Evolutionary conservation across 768 basidiomycete genomes (phyloP), one percentile per base, ranked within the genome.

Genomic region (Boletus barrowsii): DNA sequence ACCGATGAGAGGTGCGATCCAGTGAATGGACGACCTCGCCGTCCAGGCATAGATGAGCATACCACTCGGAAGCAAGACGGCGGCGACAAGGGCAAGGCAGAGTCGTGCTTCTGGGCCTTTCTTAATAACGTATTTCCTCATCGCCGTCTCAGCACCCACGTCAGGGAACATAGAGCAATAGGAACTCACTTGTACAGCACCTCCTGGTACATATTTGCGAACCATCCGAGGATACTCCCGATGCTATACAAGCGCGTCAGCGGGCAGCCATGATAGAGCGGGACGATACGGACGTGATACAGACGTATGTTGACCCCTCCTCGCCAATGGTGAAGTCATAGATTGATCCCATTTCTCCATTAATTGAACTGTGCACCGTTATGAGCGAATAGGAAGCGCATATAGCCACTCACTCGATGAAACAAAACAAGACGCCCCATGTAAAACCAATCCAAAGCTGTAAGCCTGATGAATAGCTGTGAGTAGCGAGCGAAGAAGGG

Each of bases 21-120:
- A 90, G 51, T 76, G 79, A 3, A 88, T 73, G 14, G 58, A 61
- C 0, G 76, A 52, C 55, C 74, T 80, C 13, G 83, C 79, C 4
- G 84, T 82, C 83, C 86, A 89, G 0, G 84, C 87, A 59, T 84
- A 91, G 29, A 89, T 81, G 68, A 88, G 80, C 79, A 87, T 83
- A n/a, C 79, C 80, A 0, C 68, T 56, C 0, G 86, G 85, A 43
- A 85, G 72, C 13, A 83, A 60, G 40, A 86, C 41, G 0, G 76
- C 79, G 0, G 82, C 83, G 33, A 76, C 65, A 59, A 84, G 84
- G 11, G 84, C 77, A 20, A 73, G 68, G 55, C 79, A 84, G 22
- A 88, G 70, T 13, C 87, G 78, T 7, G 87, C 86, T 70, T 88
- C 86, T 5, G 72, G 78, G 0, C 77, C 78, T 42, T 60, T 60